Evolutionary conservation across 768 basidiomycete species (phyloP).

Genomic region (Mycena olivaceomarginata): DNA sequence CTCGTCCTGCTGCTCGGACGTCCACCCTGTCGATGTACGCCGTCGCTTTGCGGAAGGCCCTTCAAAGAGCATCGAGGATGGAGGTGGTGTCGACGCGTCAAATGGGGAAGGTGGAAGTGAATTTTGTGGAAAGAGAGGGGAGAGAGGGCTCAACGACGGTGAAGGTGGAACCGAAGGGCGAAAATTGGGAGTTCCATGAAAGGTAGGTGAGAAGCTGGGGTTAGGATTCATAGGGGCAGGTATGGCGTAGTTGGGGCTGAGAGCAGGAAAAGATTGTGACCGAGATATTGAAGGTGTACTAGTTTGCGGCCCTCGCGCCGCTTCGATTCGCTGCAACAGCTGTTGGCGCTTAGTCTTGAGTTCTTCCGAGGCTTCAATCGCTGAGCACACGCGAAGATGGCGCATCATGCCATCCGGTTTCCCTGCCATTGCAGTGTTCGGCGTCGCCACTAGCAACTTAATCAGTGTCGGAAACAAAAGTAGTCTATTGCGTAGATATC

Average conservation of each 20-base stretch:
- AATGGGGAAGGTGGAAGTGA: neutral
- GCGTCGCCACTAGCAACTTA: neutral
- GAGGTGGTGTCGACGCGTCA: neutral
- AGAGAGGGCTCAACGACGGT: neutral
- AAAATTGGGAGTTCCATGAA: neutral
- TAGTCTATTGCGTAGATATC: neutral
- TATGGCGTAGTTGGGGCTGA: neutral
- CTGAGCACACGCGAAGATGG: neutral
- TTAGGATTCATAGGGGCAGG: neutral
- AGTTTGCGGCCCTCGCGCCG: neutral
- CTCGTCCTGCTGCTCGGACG: neutral
- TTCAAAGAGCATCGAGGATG: neutral
- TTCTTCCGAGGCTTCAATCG: neutral
- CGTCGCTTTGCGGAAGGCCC: neutral
- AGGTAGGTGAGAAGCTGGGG: neutral
- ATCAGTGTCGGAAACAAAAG: neutral
- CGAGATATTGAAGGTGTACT: neutral
- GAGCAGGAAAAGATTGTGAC: neutral
- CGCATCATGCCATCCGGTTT: neutral
- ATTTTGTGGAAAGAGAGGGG: neutral
- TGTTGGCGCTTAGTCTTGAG: neutral
- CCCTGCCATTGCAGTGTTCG: neutral
- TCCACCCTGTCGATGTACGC: neutral
- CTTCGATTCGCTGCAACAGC: neutral
- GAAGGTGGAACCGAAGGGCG: neutral